A percentile compares a stretch with the other conserved stretches of the same genome.
phyloP scores from a whole-genome alignment of 768 basidiomycete species.

The Strobilomyces confusus region DNA sequence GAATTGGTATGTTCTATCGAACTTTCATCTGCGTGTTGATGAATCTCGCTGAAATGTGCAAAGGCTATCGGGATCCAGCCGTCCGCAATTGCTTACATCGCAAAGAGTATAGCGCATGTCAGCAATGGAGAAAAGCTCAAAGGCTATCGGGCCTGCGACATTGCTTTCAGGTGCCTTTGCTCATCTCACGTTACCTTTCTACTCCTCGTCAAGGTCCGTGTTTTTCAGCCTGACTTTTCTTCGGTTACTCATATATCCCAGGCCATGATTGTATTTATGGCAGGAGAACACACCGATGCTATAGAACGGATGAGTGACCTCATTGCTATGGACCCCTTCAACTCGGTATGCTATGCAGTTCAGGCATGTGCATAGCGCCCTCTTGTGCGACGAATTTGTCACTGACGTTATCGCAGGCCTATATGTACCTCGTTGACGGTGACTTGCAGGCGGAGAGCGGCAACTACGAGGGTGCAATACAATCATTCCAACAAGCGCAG shows the following conservation, averaged over 20 bases:
- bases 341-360: too few relatives aligned
- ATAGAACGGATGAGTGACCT: too few relatives aligned
- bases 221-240: neutral
- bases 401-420: neutral
- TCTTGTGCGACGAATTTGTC: neutral
- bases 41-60: neutral
- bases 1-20: neutral
- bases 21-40: neutral
- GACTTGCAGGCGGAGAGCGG: neutral
- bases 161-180: neutral
- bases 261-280: too few relatives aligned
- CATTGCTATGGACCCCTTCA: too few relatives aligned
- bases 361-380: neutral
- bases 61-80: neutral
- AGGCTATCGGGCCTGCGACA: neutral
- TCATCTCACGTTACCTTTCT: neutral
- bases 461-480: neutral
- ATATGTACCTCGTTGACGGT: neutral
- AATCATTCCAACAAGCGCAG: neutral
- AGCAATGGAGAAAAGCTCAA: neutral
- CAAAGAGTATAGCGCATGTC: too few relatives aligned
- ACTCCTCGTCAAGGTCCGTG: neutral
- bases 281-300: too few relatives aligned
- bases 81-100: too few relatives aligned
- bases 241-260: neutral